Percentiles rank a stretch among this genome's conserved stretches.
Evolutionary conservation across 768 basidiomycete species (phyloP).

Genomic region (Russula ochroleuca): DNA sequence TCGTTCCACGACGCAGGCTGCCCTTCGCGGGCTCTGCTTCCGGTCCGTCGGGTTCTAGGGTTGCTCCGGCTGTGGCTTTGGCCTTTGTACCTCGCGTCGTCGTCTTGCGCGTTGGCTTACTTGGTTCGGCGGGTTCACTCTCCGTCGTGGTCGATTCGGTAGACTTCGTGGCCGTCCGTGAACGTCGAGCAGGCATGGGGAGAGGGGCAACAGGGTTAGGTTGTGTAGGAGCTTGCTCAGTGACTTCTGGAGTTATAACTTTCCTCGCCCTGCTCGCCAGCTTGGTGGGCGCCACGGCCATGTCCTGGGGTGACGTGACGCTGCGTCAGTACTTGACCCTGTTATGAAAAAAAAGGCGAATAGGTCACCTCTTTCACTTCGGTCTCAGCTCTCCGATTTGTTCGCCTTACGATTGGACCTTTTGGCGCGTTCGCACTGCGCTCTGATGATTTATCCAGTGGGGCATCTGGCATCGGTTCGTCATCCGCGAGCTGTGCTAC

Average conservation of each 20-base stretch:
- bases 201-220: neutral
- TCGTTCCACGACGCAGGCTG: slow-evolving; percentile 21
- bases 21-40: slow-evolving; percentile 23
- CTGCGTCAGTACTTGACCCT: neutral
- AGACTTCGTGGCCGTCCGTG: slow-evolving; percentile 29
- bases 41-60: slow-evolving; percentile 17
- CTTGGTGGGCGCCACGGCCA: neutral
- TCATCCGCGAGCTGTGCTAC: slow-evolving; percentile 23
- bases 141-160: slow-evolving; percentile 19
- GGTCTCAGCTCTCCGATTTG: slow-evolving; percentile 27
- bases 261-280: slow-evolving; percentile 13
- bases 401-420: slow-evolving; percentile 24
- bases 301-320: neutral
- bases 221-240: slow-evolving; percentile 15
- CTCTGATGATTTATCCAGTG: slow-evolving; percentile 9
- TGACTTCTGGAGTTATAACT: slow-evolving; percentile 3
- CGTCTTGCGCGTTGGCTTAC: slow-evolving; percentile 20
- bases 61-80: slow-evolving; percentile 8
- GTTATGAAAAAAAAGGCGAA: neutral
- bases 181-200: slow-evolving; percentile 28
- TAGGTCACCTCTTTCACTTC: slow-evolving; percentile 27
- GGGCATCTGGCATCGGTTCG: slow-evolving; percentile 14
- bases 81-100: slow-evolving; percentile 13
- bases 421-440: slow-evolving; percentile 4
- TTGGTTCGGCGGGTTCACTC: slow-evolving; percentile 17